Evolutionary conservation across 2,329 filamentous ascomycete genomes (phyloP).

Genomic region (Leptosphaerulina australis): DNA sequence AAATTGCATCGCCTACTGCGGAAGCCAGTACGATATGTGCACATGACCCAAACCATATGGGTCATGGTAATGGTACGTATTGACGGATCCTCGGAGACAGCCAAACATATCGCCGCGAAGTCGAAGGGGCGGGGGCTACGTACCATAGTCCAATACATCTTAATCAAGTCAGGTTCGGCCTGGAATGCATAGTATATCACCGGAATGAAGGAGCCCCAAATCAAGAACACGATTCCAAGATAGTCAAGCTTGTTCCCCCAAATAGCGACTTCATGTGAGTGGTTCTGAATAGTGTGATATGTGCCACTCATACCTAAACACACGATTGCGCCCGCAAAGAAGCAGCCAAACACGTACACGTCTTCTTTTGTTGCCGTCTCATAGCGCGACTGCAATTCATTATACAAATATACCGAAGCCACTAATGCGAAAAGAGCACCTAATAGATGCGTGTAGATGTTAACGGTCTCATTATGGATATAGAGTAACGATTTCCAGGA

Average conservation of each 20-base stretch:
- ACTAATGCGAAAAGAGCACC: constrained; percentile 38
- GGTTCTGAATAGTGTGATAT: constrained; percentile 85
- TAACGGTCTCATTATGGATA: constrained; percentile 72
- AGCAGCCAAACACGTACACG: constrained; percentile 47
- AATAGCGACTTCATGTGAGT: constrained; percentile 75
- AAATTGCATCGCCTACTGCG: too few relatives aligned
- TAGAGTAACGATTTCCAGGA: constrained; percentile 66
- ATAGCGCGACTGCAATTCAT: constrained; percentile 38
- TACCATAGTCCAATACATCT: constrained; percentile 76
- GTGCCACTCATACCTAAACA: constrained; percentile 63
- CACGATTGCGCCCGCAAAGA: constrained; percentile 49
- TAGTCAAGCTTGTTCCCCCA: constrained; percentile 96
- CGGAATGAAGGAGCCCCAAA: constrained; percentile 89
- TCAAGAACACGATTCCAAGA: constrained; percentile 87
- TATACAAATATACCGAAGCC: constrained; percentile 30
- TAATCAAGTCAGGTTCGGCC: constrained; percentile 69
- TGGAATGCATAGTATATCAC: constrained; percentile 68
- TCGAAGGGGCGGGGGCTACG: not conserved
- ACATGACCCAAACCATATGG: too few relatives aligned
- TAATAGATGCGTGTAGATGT: constrained; percentile 73
- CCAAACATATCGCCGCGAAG: too few relatives aligned
- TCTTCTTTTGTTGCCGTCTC: constrained; percentile 45
- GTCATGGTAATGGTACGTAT: too few relatives aligned
- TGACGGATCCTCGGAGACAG: too few relatives aligned
- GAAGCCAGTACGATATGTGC: too few relatives aligned